A percentile compares a stretch with the other conserved stretches of the same genome.
phyloP scores from a whole-genome alignment of 805 yeast genomes.

The Candida sakaeoensis region DNA sequence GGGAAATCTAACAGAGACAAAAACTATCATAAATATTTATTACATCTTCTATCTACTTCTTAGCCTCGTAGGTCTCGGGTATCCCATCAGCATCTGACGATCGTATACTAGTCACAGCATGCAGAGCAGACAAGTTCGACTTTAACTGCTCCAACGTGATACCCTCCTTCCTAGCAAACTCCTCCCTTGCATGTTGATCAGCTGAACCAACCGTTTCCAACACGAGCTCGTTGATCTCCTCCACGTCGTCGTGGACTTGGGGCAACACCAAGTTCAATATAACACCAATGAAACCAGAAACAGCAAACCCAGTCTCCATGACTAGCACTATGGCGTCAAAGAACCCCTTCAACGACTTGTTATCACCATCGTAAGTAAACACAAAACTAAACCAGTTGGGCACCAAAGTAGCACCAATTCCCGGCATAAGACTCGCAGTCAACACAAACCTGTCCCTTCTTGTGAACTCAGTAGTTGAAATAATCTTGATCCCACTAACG shows the following conservation, averaged over 20 bases:
- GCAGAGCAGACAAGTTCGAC: neutral
- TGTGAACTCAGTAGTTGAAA: slow-evolving; percentile 57
- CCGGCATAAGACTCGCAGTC: slow-evolving; percentile 61
- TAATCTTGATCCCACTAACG: slow-evolving; percentile 68
- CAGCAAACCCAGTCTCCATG: slow-evolving; percentile 71
- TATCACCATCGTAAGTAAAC: slow-evolving; percentile 64
- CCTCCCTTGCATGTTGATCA: slow-evolving; percentile 32
- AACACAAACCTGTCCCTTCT: slow-evolving; percentile 72
- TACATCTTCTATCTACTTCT: neutral
- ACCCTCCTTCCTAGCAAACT: slow-evolving; percentile 30
- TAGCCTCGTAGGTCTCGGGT: slow-evolving; percentile 1
- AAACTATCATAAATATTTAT: neutral
- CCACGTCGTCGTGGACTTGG: slow-evolving; percentile 49
- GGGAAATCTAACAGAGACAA: neutral
- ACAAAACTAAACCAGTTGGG: slow-evolving; percentile 61
- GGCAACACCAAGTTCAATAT: slow-evolving; percentile 61
- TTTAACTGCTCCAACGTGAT: slow-evolving; percentile 19
- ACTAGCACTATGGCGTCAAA: slow-evolving; percentile 65
- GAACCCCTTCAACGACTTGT: slow-evolving; percentile 55
- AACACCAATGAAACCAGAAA: slow-evolving; percentile 63
- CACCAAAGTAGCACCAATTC: slow-evolving; percentile 64
- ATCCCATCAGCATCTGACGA: slow-evolving; percentile 6
- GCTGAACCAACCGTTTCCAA: slow-evolving; percentile 41
- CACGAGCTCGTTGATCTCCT: slow-evolving; percentile 44
- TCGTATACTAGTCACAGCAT: slow-evolving; percentile 4